phyloP scores from a whole-genome alignment of 2,329 filamentous ascomycete genomes.

The Beauveria brongniartii region DNA sequence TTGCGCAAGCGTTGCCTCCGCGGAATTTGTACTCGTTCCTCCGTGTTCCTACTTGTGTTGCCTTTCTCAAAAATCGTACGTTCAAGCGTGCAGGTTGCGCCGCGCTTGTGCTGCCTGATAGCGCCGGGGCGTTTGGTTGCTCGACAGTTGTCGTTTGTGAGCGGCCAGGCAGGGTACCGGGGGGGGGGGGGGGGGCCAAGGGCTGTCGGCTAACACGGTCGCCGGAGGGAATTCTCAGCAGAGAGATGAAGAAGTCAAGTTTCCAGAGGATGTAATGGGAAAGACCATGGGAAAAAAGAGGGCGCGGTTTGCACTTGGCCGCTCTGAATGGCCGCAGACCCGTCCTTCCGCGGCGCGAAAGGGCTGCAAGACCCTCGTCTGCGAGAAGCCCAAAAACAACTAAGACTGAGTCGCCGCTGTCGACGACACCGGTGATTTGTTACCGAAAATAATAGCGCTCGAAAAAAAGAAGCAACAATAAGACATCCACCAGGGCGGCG shows the following conservation, averaged over 20 bases:
- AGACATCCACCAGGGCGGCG: not conserved
- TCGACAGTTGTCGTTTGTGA: not conserved
- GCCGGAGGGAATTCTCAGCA: not conserved
- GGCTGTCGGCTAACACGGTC: not conserved
- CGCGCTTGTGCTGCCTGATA: not conserved
- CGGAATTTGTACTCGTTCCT: not conserved
- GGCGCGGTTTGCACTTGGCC: conserved; percentile 4
- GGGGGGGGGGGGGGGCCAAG: not conserved
- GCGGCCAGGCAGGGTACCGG: not conserved
- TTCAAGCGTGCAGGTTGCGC: not conserved
- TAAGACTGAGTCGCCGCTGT: not conserved
- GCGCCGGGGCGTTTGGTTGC: not conserved
- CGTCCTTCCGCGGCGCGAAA: not conserved
- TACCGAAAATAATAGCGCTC: not conserved
- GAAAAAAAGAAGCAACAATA: conserved; percentile 1
- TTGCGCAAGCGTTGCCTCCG: not conserved
- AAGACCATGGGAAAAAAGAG: not conserved
- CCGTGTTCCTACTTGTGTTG: not conserved
- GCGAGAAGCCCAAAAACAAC: not conserved
- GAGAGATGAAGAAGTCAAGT: not conserved
- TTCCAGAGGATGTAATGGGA: not conserved
- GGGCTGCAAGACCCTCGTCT: not conserved
- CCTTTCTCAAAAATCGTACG: not conserved
- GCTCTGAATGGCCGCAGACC: not conserved
- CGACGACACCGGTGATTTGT: not conserved